Evolutionary conservation across 2,329 filamentous ascomycete genomes (phyloP).

Genomic region (Tolypocladium inflatum): DNA sequence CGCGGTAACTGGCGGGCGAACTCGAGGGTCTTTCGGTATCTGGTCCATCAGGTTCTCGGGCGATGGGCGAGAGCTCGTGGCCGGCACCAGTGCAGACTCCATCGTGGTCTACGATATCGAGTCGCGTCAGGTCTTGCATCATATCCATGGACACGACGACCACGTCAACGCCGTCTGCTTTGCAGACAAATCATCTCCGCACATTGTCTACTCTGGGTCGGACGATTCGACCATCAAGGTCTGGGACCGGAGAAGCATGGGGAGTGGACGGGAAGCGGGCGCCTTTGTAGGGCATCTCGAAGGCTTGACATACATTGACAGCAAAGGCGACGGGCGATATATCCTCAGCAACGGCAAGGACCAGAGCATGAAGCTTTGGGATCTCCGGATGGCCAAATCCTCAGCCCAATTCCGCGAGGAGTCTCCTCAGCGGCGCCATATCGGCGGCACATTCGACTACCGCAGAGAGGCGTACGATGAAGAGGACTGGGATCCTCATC

Average conservation of each 20-base stretch:
- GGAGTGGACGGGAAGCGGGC: conserved; percentile 62
- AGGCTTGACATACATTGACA: conserved; percentile 60
- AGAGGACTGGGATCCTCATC: conserved; percentile 47
- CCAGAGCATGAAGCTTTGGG: conserved; percentile 96
- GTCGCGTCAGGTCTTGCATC: conserved; percentile 61
- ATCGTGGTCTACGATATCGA: conserved; percentile 93
- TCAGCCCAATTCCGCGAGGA: conserved; percentile 52
- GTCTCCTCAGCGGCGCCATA: conserved; percentile 44
- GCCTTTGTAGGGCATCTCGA: conserved; percentile 59
- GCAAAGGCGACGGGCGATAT: conserved; percentile 65
- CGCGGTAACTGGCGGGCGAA: conserved; percentile 14
- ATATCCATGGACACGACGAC: conserved; percentile 68
- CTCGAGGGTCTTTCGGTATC: conserved; percentile 47
- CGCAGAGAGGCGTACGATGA: conserved; percentile 58
- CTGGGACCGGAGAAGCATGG: conserved; percentile 91
- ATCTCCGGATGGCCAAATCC: conserved; percentile 79
- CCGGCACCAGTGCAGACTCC: conserved; percentile 68
- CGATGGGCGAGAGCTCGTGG: conserved; percentile 82
- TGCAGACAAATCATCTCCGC: conserved; percentile 77
- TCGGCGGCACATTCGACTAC: conserved; percentile 61
- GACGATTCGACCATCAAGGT: conserved; percentile 93
- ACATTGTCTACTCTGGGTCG: conserved; percentile 91
- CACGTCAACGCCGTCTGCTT: conserved; percentile 98
- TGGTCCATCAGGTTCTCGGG: conserved; percentile 91
- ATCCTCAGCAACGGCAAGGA: conserved; percentile 93